Base-by-base conservation (phyloP, 2,329 filamentous ascomycete species). In the Sporothrix euskadiensis region DNA sequence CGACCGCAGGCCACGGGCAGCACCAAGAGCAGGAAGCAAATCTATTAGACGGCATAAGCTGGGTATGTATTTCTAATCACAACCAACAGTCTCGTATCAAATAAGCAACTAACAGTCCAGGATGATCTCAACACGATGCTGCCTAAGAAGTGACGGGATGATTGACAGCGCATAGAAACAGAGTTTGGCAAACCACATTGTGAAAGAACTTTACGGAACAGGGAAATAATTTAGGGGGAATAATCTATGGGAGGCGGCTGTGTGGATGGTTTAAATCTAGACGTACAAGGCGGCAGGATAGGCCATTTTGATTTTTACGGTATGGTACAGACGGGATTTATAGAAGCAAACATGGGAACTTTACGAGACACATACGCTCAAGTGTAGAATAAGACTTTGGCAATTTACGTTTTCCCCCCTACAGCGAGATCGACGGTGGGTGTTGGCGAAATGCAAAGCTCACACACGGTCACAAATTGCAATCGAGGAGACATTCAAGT, bases 101-200 rank as follows among this genome's bases (percentile, higher is more conserved):
- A 12, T 4, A 26, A 61, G 8, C 3, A 32, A n/a, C 32, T 73
- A 44, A 69, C 22, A 19, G 16, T 30, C 9, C 5, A 73, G 72
- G 72, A 70, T 12, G 72, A 73, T 22, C 66, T 73, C 22, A 70
- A 73, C 22, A 54, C 57, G 0, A 65, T 73, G 69, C 19, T 74
- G 4, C 73, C 61, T 10, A 71, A 74, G 30, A 71, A 54, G 19
- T 63, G 9, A 54, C 3, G 26, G 26, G n/a, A 14, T 10, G 2
- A 22, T 0, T 0, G 22, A 30, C 9, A 14, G 14, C 1, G 22
- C 5, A 12, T 35, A n/a, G 14, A 35, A 8, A 12, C 49, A n/a
- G 14, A 52, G 19, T n/a, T 3, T 32, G 26, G 26, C 10, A 12
- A 3, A 30, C 1, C 14, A 68, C 9, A 8, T 7, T 26, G n/a